Evolutionary conservation across 1,139 yeast genomes (phyloP), one percentile per base, ranked within the genome.

Genomic region (Yamadazyma oceani): DNA sequence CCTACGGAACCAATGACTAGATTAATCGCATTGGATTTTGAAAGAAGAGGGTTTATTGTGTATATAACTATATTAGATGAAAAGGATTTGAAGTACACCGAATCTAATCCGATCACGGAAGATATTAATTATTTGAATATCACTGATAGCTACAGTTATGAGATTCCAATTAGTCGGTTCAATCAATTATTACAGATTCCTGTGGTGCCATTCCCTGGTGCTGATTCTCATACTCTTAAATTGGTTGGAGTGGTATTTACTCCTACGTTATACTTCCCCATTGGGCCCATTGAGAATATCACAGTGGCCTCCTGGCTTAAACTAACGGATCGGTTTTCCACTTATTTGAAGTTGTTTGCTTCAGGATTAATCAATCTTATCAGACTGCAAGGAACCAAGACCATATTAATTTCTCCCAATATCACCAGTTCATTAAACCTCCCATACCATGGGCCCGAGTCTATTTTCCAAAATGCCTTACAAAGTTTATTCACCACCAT

Each of bases 31-130:
- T 70, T 78, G 39, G 95, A 87, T 53, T 70, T 87, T 49, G 89
- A 85, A 45, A 75, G 75, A 35, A 66, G 95, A 39, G 95, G 96
- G 1, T 85, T 85, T 53, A 82, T 87, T 23, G 89, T 87, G 3
- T 87, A 83, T 57, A 69, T 87, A 49, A 82, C 94, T 1, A 80
- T 86, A 3, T 62, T 80, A 10, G 82, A 83, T 42, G 80, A 77
- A 9, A 76, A 73, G 35, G 94, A 85, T 48, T 69, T 75, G 38
- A 74, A 69, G 43, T 72, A 79, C 40, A 75, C 86, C 32, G 76
- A 73, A 44, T 68, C 74, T 35, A 78, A 81, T 75, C 58, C 78
- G 66, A 55, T 80, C 71, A 49, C 75, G 62, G 63, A 74, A 64
- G 57, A 69, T 69, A 53, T 79, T 65, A 53, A 73, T 64, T 70